phyloP scores from a whole-genome alignment of 2,329 filamentous ascomycete genomes.

The Trichoderma sp. region DNA sequence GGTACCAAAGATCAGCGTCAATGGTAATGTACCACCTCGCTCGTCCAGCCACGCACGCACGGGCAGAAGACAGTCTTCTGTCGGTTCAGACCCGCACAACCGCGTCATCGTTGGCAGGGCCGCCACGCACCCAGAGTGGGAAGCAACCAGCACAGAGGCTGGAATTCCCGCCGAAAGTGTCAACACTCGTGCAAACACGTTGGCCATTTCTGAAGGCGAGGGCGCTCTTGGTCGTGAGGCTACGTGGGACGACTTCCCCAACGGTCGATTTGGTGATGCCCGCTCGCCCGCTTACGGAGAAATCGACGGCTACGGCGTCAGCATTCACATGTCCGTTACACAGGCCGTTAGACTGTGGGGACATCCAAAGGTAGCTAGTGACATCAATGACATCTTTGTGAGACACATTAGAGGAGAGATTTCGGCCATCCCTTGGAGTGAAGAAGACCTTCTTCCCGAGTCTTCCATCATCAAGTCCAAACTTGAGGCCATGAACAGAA shows the following conservation, averaged over 20 bases:
- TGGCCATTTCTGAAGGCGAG: slow-evolving; percentile 92
- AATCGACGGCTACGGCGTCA: slow-evolving; percentile 98
- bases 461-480: slow-evolving; percentile 75
- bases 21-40: slow-evolving; percentile 42
- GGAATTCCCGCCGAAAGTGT: slow-evolving; percentile 70
- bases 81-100: slow-evolving; percentile 84
- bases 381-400: slow-evolving; percentile 79
- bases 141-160: slow-evolving; percentile 73
- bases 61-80: slow-evolving; percentile 67
- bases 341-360: slow-evolving; percentile 86
- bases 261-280: slow-evolving; percentile 92
- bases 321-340: slow-evolving; percentile 81
- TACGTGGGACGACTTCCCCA: slow-evolving; percentile 98
- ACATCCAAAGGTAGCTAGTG: slow-evolving; percentile 62
- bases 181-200: slow-evolving; percentile 76
- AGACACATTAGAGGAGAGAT: slow-evolving; percentile 78
- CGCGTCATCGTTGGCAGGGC: slow-evolving; percentile 72
- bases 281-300: slow-evolving; percentile 92
- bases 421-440: slow-evolving; percentile 85
- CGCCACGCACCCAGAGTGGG: slow-evolving; percentile 60
- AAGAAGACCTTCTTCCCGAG: slow-evolving; percentile 81
- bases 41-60: slow-evolving; percentile 36
- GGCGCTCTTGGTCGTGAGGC: slow-evolving; percentile 87
- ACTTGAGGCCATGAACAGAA: slow-evolving; percentile 71
- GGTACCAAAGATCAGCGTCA: slow-evolving; percentile 40